Evolutionary conservation across 1,284 basidiomycete species (phyloP).

Genomic region (Chalciporus piperatoides): DNA sequence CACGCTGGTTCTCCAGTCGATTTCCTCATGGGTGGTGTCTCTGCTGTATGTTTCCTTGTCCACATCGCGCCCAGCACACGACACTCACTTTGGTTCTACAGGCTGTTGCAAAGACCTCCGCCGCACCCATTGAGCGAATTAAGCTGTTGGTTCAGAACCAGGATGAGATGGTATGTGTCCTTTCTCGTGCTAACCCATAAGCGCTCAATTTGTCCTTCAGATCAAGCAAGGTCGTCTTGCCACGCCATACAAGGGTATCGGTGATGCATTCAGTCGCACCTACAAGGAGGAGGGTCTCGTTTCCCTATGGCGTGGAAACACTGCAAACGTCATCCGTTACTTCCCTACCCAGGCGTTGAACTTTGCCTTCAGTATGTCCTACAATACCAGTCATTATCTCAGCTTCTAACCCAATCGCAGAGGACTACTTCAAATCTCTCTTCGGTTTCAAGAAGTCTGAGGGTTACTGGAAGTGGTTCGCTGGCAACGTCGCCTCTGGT

Average conservation of each 20-base stretch:
- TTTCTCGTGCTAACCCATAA: not conserved
- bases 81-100: slow-evolving; percentile 31
- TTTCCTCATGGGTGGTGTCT: slow-evolving; percentile 92
- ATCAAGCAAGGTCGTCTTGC: slow-evolving; percentile 96
- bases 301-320: slow-evolving; percentile 94
- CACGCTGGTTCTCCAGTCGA: slow-evolving; percentile 52
- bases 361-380: slow-evolving; percentile 85
- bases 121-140: slow-evolving; percentile 98
- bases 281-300: slow-evolving; percentile 89
- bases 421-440: slow-evolving; percentile 96
- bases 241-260: slow-evolving; percentile 89
- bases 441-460: slow-evolving; percentile 91
- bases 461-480: slow-evolving; percentile 90
- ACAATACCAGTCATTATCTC: accelerated
- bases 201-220: slow-evolving; percentile 41
- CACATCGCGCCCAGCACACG: not conserved
- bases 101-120: slow-evolving; percentile 97
- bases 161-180: slow-evolving; percentile 75
- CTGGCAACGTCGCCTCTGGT: slow-evolving; percentile 93
- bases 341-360: slow-evolving; percentile 96
- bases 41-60: slow-evolving; percentile 58
- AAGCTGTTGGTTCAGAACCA: slow-evolving; percentile 98
- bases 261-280: slow-evolving; percentile 85
- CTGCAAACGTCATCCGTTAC: slow-evolving; percentile 97
- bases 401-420: slow-evolving; percentile 35